Percentiles rank a stretch among this genome's conserved stretches.
These are phyloP conservation scores for Mycena floridula DNA, from an alignment of 768 basidiomycete species.

Conservation along the genomic window DNA sequence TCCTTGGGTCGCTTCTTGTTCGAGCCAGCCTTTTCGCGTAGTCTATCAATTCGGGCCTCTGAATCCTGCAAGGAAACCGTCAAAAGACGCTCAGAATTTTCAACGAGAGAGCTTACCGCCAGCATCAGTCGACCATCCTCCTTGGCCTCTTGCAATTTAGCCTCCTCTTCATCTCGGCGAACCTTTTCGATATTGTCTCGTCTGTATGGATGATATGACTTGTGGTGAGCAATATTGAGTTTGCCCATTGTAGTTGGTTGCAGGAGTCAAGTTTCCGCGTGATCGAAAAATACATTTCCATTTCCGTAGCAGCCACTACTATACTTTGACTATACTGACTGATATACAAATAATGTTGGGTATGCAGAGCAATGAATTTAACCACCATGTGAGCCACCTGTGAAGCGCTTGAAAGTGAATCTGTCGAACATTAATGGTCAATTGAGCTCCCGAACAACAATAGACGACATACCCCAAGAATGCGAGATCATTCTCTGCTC, in stretches of 20 bases:
- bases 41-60: slow-evolving; percentile 64
- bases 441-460: slow-evolving; percentile 5
- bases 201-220: slow-evolving; percentile 84
- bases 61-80: slow-evolving; percentile 49
- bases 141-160: slow-evolving; percentile 53
- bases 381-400: not conserved
- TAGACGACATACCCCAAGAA: slow-evolving; percentile 48
- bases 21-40: slow-evolving; percentile 57
- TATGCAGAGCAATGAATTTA: too few species aligned
- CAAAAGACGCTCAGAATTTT: not conserved
- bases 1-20: slow-evolving; percentile 31
- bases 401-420: slow-evolving; percentile 80
- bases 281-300: too few species aligned
- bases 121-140: slow-evolving; percentile 69
- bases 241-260: slow-evolving; percentile 55
- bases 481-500: slow-evolving; percentile 63
- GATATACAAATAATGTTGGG: too few species aligned
- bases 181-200: slow-evolving; percentile 82
- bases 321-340: too few species aligned
- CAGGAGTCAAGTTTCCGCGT: too few species aligned
- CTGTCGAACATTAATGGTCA: slow-evolving; percentile 35
- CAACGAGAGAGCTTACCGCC: slow-evolving; percentile 45
- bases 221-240: slow-evolving; percentile 87
- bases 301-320: too few species aligned
- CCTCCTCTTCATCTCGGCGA: slow-evolving; percentile 77